Conservation (phyloP, 257 asterid genomes). For the Jasminum sambac region DNA sequence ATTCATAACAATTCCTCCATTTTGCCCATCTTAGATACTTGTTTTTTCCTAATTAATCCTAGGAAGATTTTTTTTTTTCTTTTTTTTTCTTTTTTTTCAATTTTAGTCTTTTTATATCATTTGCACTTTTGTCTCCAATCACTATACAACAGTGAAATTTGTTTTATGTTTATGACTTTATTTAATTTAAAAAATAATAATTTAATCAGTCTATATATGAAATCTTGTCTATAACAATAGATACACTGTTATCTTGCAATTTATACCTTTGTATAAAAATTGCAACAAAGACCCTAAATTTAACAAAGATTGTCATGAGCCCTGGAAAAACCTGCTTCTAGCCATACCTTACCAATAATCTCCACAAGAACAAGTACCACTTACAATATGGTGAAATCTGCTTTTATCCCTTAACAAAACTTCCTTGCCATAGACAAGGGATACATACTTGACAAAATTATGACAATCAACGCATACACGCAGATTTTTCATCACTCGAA, state of each 20-base stretch:
- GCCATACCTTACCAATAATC: conserved; percentile 41
- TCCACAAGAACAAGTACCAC: conserved; percentile 47
- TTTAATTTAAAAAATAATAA: no score
- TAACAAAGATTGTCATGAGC: no score
- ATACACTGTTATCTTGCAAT: no score
- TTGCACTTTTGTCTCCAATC: no score
- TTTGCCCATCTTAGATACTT: background rate
- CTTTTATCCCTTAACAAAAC: conserved; percentile 45
- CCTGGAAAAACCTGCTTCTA: no score
- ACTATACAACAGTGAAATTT: no score
- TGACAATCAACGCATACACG: conserved; percentile 62
- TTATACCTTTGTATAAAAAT: no score
- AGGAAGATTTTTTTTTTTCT: background rate
- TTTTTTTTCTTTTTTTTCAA: background rate
- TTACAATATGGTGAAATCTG: conserved; percentile 52
- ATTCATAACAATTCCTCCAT: no score
- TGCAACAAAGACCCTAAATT: no score
- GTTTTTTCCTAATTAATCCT: background rate
- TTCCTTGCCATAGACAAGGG: conserved; percentile 44
- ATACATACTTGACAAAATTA: conserved; percentile 52
- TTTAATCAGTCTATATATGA: no score
- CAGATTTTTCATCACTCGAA: conserved; percentile 54
- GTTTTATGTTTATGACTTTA: no score
- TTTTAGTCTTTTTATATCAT: background rate
- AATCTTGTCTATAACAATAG: no score